A percentile compares a stretch with the other conserved stretches of the same genome.
Evolutionary conservation across 306 rosid genomes (phyloP).

Genomic region (Prunus mume): DNA sequence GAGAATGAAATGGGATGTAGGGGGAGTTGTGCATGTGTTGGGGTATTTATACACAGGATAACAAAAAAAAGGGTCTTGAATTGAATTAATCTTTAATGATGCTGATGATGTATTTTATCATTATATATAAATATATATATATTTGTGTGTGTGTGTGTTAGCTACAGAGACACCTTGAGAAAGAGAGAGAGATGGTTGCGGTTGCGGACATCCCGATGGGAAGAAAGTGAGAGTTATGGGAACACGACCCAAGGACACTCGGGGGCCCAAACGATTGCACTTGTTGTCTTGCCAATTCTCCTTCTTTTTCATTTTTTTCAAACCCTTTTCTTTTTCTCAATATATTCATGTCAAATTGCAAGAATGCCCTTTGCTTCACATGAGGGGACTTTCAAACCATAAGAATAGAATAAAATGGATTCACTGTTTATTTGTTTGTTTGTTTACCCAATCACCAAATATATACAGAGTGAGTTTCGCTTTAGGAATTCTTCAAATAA

Average conservation of each 20-base stretch:
- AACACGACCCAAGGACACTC: constrained; percentile 52
- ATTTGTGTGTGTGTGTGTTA: neutral
- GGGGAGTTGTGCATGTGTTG: constrained; percentile 62
- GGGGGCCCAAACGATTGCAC: constrained; percentile 54
- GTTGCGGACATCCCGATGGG: constrained; percentile 60
- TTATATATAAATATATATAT: neutral
- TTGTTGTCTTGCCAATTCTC: constrained; percentile 26
- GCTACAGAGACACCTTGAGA: no score
- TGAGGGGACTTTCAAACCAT: neutral
- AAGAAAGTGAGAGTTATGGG: constrained; percentile 60
- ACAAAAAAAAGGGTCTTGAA: constrained; percentile 18
- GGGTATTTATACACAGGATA: constrained; percentile 59
- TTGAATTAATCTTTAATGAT: neutral
- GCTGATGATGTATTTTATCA: constrained; percentile 2
- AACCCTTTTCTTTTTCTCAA: neutral
- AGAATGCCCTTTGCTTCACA: constrained; percentile 20
- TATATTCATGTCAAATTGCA: constrained; percentile 25
- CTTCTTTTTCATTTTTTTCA: neutral
- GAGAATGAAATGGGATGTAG: constrained; percentile 19
- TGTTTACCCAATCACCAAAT: neutral
- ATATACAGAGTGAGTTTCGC: no score
- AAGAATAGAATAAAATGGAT: no score
- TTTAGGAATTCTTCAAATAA: no score
- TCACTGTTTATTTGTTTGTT: neutral
- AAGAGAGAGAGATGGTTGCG: constrained; percentile 23